phyloP scores from a whole-genome alignment of 2,329 filamentous ascomycete genomes.

The Westerdykella aurantiaca region DNA sequence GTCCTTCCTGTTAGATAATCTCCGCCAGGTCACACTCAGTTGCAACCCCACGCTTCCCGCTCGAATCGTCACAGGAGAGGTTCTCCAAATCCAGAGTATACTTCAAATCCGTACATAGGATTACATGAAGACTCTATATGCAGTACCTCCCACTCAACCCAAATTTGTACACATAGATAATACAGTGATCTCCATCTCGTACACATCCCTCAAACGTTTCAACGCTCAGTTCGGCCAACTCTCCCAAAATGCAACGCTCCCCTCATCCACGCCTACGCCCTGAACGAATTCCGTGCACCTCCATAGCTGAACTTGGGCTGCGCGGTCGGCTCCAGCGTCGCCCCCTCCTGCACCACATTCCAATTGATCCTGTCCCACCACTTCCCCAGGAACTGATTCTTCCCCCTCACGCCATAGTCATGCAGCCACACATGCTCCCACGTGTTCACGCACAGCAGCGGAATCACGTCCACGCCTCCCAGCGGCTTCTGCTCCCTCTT shows the following conservation, averaged over 20 bases:
- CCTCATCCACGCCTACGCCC: neutral
- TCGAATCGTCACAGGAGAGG: too few species aligned
- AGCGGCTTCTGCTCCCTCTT: conserved; percentile 47
- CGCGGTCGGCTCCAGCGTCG: neutral
- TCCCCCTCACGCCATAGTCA: conserved; percentile 73
- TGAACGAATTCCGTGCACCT: neutral
- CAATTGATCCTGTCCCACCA: conserved; percentile 93
- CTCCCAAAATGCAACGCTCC: neutral
- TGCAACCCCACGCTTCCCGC: too few species aligned
- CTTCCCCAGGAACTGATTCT: conserved; percentile 64
- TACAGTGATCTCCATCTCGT: neutral
- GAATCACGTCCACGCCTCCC: conserved; percentile 63
- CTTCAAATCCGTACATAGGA: too few species aligned
- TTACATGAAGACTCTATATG: neutral
- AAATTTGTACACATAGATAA: neutral
- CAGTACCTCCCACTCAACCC: neutral
- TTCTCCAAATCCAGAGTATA: too few species aligned
- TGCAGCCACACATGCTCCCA: conserved; percentile 93
- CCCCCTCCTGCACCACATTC: conserved; percentile 54
- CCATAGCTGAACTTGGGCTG: neutral
- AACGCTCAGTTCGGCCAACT: too few species aligned
- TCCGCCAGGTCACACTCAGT: too few species aligned
- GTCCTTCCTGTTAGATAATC: too few species aligned
- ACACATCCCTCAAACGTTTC: too few species aligned
- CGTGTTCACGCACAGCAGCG: conserved; percentile 85